Base-by-base conservation (phyloP, 164 flowering plant species). In the Taxillus chinensis region DNA sequence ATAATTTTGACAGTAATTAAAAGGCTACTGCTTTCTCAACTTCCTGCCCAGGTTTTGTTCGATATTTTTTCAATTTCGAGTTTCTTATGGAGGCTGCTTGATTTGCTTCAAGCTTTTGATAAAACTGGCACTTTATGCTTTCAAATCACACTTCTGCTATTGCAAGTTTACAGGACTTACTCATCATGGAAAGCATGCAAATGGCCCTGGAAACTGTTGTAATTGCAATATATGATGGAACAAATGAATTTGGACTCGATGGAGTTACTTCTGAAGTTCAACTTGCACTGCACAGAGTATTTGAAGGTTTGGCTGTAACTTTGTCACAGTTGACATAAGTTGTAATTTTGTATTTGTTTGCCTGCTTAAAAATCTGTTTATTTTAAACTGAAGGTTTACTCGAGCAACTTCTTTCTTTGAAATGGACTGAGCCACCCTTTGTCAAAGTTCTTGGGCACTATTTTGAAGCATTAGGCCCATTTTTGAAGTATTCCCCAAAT, bases 381-480 rank as follows among this genome's bases (percentile, higher is more conserved):
- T 67, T 79, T 41, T 69, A 38, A 71, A 62, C 48, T 72, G 73
- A 64, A 92, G 98, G 88, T 69, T 72, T 90, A 61, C 95, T 95
- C 56, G 92, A 82, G 69, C 84, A 82, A 58, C 86, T 95, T 73
- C 84, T 91, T 70, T 74, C 84, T 63, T 64, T 91, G 77, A 89
- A 91, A 62, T 89, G 97, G 98, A 81, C 82, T 10, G 96, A 91
- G 43, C 98, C 99, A 37, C 66, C 74, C 7, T 77, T 80, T 61
- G 90, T 82, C 59, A 84, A 83, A 82, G 76, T 83, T 57, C 92
- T 86, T 56, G 96, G 82, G 16, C 90, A 81, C 65, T 89, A 91
- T 71, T 69, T 95, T 45, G 87, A 83, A 71, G 89, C 96, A 57
- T 63, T 91, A 70, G 99, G 98, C 53, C 92, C 93, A 39, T 84